Base-by-base conservation (phyloP, 2,329 filamentous ascomycete species). In the Gnomoniopsis smithogilvyi region DNA sequence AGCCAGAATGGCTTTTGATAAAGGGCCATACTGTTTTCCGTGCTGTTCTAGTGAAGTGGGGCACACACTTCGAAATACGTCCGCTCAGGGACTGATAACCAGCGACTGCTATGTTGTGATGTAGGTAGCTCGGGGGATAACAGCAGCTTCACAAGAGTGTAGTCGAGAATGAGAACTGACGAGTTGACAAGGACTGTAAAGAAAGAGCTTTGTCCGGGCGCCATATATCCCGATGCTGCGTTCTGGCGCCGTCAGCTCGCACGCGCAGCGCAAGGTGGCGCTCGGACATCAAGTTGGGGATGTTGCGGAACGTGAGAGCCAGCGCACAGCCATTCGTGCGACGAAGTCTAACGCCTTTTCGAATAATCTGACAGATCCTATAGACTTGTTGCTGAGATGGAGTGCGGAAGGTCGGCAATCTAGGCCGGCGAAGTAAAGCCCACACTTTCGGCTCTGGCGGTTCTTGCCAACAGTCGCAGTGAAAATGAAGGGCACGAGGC, bases 201-300 rank as follows among this genome's bases (percentile, higher is more conserved):
- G 26, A 30, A 8, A 30, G 26, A 30, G 26, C 26, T 30, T 30
- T 8, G 8, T 50, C 26, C 26, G 6, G 34, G 48, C 30, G 26
- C 14, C 26, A 11, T 26, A 7, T 30, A 17, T 15, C 21, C 11
- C 22, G n/a, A n/a, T 14, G 6, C 12, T n/a, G 8, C 15, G 30
- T 38, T n/a, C 36, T 12, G 33, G 50, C 33, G n/a, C 38, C 10
- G 30, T 41, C 36, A 41, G 11, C 36, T n/a, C 36, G 17, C 12
- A 4, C 26, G n/a, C n/a, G n/a, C 34, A 3, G 34, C 15, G 48
- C 48, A 36, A 24, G 26, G 36, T 51, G 33, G 30, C 24, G 33
- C 22, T 60, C 58, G 58, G 58, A 58, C 58, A 58, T 45, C 36
- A 30, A 53, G 54, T 60, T 57, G 58, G 58, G 58, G 58, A 58